Base-by-base conservation (phyloP, 2,329 filamentous ascomycete genomes). In the Lecanicillium sp. region DNA sequence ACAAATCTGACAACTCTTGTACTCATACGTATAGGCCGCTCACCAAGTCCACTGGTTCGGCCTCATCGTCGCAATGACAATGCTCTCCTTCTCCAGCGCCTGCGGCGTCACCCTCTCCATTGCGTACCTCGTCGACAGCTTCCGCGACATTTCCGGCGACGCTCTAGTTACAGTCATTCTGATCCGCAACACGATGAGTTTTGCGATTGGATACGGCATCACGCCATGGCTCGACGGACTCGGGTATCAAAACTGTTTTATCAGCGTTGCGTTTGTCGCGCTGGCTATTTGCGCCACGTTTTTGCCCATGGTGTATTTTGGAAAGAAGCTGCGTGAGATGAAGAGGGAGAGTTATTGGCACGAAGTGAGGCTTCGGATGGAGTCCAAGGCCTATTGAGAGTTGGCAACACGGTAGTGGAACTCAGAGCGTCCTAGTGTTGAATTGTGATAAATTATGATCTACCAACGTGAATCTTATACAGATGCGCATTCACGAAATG, bases 301-400 rank as follows among this genome's bases (percentile, higher is more conserved):
- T 47, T 52, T 73, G 9, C 33, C 64, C 2, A 64, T 75, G 47
- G 62, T 74, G 9, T 67, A 59, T 45, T 74, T 57, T 42, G 72
- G 72, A 1, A 59, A 59, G 45, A 28, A 16, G 3, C 36, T 57
- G 7, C 46, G 56, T 4, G 33, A 42, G 9, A 43, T 37, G 5
- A 51, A 49, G 25, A 36, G 41, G 4, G 43, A 45, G 35, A 41
- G 33, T 14, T 51, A 51, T 30, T 49, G 47, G 48, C 38, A 25
- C 7, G 44, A 49, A 28, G 44, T 45, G 3, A 46, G 35, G 25
- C 18, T 40, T 4, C 41, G 41, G 14, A 33, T 40, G 8, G 37
- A 35, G 3, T 29, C 33, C 11, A 43, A 43, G 25, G 33, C 37
- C n/a, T n/a, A n/a, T n/a, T n/a, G n/a, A n/a, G n/a, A n/a, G n/a